Conservation (phyloP, 2,329 filamentous ascomycete genomes). For the Phymatotrichopsis omnivora region DNA sequence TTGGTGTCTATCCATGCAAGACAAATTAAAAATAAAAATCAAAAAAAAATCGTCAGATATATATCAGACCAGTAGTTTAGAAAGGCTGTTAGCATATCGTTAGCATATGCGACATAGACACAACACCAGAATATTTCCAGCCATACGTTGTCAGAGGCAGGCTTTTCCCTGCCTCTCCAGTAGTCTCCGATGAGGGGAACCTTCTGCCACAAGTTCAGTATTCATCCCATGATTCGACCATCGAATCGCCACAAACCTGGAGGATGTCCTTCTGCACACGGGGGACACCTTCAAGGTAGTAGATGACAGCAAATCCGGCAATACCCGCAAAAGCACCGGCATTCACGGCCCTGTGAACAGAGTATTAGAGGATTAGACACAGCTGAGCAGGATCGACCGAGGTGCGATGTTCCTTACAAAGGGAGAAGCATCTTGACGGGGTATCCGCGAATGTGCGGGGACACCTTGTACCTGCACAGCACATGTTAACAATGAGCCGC, state of each 20-base stretch:
- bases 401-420: constrained; percentile 19
- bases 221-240: background rate
- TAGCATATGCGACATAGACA: background rate
- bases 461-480: constrained; percentile 26
- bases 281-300: constrained; percentile 29
- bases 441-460: constrained; percentile 24
- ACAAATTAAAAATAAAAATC: background rate
- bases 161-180: constrained; percentile 26
- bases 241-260: constrained; percentile 5
- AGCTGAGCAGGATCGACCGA: background rate
- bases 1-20: too few species aligned
- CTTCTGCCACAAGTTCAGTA: constrained; percentile 19
- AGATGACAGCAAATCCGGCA: constrained; percentile 27
- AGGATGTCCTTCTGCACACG: constrained; percentile 30
- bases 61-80: background rate
- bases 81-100: background rate
- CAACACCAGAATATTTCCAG: background rate
- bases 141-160: constrained; percentile 30
- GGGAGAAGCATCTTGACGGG: constrained; percentile 25
- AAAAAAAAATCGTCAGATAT: background rate
- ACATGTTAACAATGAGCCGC: constrained; percentile 6
- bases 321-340: constrained; percentile 28
- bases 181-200: constrained; percentile 30
- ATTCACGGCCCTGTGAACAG: constrained; percentile 22
- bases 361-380: background rate